Conservation (phyloP, 768 basidiomycete species). For the Termitomyces sp. region DNA sequence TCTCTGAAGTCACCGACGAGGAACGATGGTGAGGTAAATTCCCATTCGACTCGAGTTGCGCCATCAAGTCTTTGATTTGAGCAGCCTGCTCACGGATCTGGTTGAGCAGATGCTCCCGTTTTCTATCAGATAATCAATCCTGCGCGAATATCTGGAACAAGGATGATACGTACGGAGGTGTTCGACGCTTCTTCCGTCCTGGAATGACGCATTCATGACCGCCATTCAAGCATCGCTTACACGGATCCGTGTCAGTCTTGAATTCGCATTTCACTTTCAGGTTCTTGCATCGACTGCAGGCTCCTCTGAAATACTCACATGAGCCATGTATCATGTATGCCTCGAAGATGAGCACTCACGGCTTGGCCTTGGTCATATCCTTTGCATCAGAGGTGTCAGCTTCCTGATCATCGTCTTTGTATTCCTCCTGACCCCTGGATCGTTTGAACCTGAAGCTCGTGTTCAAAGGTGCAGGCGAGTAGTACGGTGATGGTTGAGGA, state of each 20-base stretch:
- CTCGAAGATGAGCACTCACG: slow-evolving; percentile 25
- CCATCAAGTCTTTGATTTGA: slow-evolving; percentile 68
- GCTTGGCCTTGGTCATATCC: slow-evolving; percentile 35
- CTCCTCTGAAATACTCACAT: slow-evolving; percentile 31
- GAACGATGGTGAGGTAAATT: slow-evolving; percentile 14
- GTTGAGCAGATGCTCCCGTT: slow-evolving; percentile 74
- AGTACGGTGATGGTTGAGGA: slow-evolving; percentile 19
- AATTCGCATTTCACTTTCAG: slow-evolving; percentile 74
- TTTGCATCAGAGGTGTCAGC: slow-evolving; percentile 26
- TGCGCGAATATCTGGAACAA: neutral
- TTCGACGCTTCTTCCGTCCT: slow-evolving; percentile 76
- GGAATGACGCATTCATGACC: slow-evolving; percentile 73
- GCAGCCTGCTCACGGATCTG: slow-evolving; percentile 72
- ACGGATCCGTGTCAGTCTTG: slow-evolving; percentile 63
- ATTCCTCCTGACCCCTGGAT: slow-evolving; percentile 26
- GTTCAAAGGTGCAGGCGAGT: slow-evolving; percentile 8
- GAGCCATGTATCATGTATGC: neutral
- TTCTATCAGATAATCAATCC: slow-evolving; percentile 31
- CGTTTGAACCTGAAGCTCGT: slow-evolving; percentile 29
- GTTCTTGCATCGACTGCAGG: slow-evolving; percentile 67
- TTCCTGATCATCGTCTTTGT: slow-evolving; percentile 30
- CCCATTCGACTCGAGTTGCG: slow-evolving; percentile 50
- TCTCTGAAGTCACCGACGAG: slow-evolving; percentile 18
- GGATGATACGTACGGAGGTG: slow-evolving; percentile 58
- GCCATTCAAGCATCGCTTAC: slow-evolving; percentile 67